Conservation (phyloP, 805 yeast species). For the Sungouiella blattae region DNA sequence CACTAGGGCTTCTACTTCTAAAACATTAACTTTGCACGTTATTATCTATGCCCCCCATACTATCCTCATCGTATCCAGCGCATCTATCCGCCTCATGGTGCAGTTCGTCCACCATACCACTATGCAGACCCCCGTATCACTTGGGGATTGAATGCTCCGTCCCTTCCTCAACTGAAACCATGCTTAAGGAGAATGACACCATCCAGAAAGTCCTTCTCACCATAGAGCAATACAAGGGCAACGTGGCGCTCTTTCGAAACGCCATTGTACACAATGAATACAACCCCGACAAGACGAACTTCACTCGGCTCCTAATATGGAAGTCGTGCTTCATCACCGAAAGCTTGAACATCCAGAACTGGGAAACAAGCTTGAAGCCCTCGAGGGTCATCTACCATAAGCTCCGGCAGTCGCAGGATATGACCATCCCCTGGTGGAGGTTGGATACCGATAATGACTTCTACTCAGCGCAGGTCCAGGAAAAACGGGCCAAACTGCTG, state of each 20-base stretch:
- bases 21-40: no score
- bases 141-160: no score
- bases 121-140: no score
- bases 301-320: slow-evolving; percentile 36
- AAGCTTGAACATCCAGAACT: slow-evolving; percentile 29
- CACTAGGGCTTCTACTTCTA: no score
- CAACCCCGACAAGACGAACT: slow-evolving; percentile 18
- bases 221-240: slow-evolving; percentile 33
- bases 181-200: slow-evolving; percentile 30
- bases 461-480: no score
- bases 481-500: not conserved
- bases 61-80: no score
- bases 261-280: slow-evolving; percentile 30
- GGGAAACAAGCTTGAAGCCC: slow-evolving; percentile 28
- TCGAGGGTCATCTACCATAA: slow-evolving; percentile 35
- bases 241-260: slow-evolving; percentile 20
- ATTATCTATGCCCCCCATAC: no score
- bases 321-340: slow-evolving; percentile 35
- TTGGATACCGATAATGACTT: slow-evolving; percentile 28
- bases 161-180: slow-evolving; percentile 1
- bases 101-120: no score
- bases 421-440: slow-evolving; percentile 37
- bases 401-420: slow-evolving; percentile 23
- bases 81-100: no score
- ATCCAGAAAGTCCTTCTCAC: slow-evolving; percentile 36